Base-by-base conservation (phyloP, 495 filamentous ascomycete species). In the Podospora sp. region DNA sequence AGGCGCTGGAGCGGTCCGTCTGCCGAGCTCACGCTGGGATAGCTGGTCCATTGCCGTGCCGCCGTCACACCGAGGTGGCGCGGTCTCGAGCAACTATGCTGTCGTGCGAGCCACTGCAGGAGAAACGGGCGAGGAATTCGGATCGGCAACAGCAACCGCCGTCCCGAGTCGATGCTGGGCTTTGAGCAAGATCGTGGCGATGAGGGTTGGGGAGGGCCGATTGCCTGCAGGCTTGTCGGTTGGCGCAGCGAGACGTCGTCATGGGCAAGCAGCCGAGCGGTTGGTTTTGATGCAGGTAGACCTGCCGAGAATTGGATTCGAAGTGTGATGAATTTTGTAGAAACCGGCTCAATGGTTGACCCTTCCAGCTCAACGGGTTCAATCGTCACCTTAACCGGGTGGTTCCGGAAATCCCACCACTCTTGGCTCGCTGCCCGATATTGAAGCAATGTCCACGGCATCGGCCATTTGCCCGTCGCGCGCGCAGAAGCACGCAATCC, bases 401-500 rank as follows among this genome's bases (percentile, higher is more conserved):
- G 40, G 16, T 46, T 12, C 40, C 40, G 21, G 53, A 26, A 57
- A 57, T 26, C 26, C 53, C 53, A 57, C 53, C 53, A 57, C 5
- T 46, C 53, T 57, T 21, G 53, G 22, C 6, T 57, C 21, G 53
- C 26, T 18, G 7, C 53, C 26, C 53, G 53, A 57, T 57, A 57
- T 57, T 57, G 53, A 27, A 16, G 11, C 21, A 57, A 57, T 57
- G 53, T 57, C 40, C 16, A 12, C 40, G 26, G 53, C 21, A 25
- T 16, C 53, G 4, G 53, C 26, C 26, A 27, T 26, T 57, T 57
- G 21, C 5, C 11, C 26, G 20, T 57, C 53, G 20, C 51, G 51
- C 33, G 33, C 6, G 33, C 33, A 36, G 16, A 46, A 46, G 40
- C 40, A 14, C 40, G 40, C 11, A 18, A 46, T 46, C 5, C 40